phyloP scores from a whole-genome alignment of 345 rosid genomes.

The Toxicodendron radicans region DNA sequence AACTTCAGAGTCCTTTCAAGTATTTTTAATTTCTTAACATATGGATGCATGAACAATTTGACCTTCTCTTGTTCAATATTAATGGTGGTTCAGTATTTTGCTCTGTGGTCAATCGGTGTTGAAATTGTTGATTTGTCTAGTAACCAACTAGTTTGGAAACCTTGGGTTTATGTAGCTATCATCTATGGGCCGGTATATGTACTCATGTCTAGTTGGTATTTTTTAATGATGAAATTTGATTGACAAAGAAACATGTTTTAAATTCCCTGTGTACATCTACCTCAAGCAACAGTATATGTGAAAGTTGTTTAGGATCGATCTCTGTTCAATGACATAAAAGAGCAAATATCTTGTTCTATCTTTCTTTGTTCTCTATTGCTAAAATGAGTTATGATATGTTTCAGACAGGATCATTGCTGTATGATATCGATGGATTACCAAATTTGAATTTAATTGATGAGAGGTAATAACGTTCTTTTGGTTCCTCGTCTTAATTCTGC shows the following conservation, averaged over 20 bases:
- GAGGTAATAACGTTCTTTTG: conserved; percentile 30
- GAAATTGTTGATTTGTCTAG: not conserved
- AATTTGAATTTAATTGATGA: conserved; percentile 31
- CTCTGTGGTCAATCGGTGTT: not conserved
- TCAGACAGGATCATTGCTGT: conserved; percentile 38
- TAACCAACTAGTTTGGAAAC: not conserved
- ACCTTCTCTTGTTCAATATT: not conserved
- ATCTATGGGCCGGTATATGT: not conserved
- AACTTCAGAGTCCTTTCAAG: not conserved
- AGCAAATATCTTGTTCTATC: not conserved
- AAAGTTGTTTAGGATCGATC: not conserved
- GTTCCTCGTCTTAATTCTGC: not conserved
- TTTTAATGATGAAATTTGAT: conserved; percentile 10
- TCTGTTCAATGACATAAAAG: not conserved
- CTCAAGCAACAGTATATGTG: not conserved
- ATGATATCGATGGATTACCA: conserved; percentile 24
- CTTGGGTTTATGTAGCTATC: not conserved
- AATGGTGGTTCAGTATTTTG: not conserved
- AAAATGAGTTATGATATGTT: conserved; percentile 13
- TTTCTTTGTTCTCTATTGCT: not conserved
- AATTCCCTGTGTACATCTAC: not conserved
- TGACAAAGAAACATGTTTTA: not conserved
- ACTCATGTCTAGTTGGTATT: not conserved
- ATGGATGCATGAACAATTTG: no score
- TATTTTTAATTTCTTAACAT: not conserved